Evolutionary conservation across 2,329 filamentous ascomycete genomes (phyloP), one percentile per base, ranked within the genome.

Genomic region (Apiospora hydei): DNA sequence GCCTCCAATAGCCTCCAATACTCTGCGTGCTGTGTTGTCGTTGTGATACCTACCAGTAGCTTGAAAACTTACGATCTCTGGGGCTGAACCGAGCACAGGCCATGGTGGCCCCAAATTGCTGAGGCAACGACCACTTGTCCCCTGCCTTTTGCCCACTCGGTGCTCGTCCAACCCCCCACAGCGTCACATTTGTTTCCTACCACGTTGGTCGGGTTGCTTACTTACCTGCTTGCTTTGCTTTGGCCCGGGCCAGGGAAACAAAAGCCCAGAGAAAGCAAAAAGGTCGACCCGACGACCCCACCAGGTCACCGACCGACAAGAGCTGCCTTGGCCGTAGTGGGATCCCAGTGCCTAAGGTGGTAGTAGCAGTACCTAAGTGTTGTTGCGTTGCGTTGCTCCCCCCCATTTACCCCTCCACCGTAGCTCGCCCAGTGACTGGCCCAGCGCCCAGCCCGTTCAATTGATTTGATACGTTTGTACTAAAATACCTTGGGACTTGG

Each of bases 291-390:
- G 16, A 61, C 24, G 26, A 57, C 26, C 53, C 53, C 30, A 61
- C 53, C 30, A 61, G 53, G 53, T 61, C 57, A 64, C 57, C 34
- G 57, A 41, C 57, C 57, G 30, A 64, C 57, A 64, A 64, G 57
- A 64, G 57, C 57, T 64, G 57, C 57, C 57, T 64, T 64, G 53
- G 53, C 16, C 53, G 18, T 61, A 61, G 53, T 57, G 30, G 51
- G 51, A 34, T 18, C 30, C 16, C 30, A 57, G 51, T 61, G 3
- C 26, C 26, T 30, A 30, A 30, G 26, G 26, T 30, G 26, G 26
- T 30, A 30, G 26, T 3, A 30, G 26, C 26, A 38, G 30, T 61
- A 30, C 30, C 34, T n/a, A n/a, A 57, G 53, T 61, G 53, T 21
- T 38, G 7, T 38, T 61, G 53, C 53, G 57, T 64, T 64, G 57